Conservation (phyloP, 2,329 filamentous ascomycete genomes). For the Penicillium sp. region DNA sequence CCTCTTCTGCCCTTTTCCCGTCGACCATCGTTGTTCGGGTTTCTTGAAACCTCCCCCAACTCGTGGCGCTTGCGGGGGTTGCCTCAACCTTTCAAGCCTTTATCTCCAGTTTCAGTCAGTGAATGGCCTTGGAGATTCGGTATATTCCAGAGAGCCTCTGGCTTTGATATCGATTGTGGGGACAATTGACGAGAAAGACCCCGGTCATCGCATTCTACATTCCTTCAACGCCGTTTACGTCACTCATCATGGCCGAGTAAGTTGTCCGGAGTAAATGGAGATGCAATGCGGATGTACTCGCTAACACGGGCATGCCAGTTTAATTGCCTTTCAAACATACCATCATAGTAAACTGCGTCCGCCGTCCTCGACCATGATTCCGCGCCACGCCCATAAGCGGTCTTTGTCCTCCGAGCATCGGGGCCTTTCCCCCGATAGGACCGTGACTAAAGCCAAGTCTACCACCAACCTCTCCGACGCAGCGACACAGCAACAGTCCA, state of each 20-base stretch:
- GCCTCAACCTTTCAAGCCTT: conserved; percentile 18
- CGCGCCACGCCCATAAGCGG: conserved; percentile 42
- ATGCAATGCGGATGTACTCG: neutral
- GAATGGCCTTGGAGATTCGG: conserved; percentile 24
- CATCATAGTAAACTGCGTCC: conserved; percentile 41
- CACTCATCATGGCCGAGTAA: conserved; percentile 47
- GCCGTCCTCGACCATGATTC: conserved; percentile 42
- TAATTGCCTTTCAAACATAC: conserved; percentile 46
- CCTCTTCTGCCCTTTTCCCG: neutral
- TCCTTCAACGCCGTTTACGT: conserved; percentile 29
- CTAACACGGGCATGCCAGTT: conserved; percentile 30
- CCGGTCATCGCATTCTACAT: conserved; percentile 17
- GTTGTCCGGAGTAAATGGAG: conserved; percentile 18
- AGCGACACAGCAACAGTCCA: conserved; percentile 32
- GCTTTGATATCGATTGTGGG: conserved; percentile 20
- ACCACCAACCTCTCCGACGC: conserved; percentile 47
- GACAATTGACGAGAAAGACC: conserved; percentile 7
- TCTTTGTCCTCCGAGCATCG: conserved; percentile 43
- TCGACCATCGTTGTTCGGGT: conserved; percentile 15
- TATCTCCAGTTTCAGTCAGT: conserved; percentile 17
- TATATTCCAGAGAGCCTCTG: conserved; percentile 19
- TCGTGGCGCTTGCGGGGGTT: conserved; percentile 33
- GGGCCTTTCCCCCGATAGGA: conserved; percentile 40
- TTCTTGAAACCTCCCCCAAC: conserved; percentile 19
- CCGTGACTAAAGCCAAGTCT: conserved; percentile 50